Evolutionary conservation across 2,329 filamentous ascomycete species (phyloP).

Genomic region (Arachnomyces sp.): DNA sequence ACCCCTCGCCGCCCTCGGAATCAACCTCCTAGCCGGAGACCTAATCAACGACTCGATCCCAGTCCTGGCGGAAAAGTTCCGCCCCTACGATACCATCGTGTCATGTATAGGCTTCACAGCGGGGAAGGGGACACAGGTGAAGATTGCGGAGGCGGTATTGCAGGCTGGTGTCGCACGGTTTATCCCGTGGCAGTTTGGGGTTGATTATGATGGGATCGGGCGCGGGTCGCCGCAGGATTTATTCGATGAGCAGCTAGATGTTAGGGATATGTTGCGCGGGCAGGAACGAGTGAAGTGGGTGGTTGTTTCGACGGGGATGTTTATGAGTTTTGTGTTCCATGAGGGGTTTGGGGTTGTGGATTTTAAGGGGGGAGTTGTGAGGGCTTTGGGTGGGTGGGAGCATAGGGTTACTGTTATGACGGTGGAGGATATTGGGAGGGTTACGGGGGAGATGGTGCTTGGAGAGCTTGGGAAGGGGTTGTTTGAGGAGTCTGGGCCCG

Average conservation of each 20-base stretch:
- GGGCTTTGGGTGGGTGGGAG: slow-evolving; percentile 54
- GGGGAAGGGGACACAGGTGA: slow-evolving; percentile 48
- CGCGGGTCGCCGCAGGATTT: slow-evolving; percentile 52
- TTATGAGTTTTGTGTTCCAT: slow-evolving; percentile 62
- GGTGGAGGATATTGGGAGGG: slow-evolving; percentile 54
- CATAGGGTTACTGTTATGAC: slow-evolving; percentile 55
- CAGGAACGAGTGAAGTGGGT: slow-evolving; percentile 49
- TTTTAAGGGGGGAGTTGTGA: slow-evolving; percentile 31
- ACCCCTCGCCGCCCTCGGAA: slow-evolving; percentile 29
- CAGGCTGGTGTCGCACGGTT: slow-evolving; percentile 43
- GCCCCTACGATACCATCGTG: slow-evolving; percentile 38
- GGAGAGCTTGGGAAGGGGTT: slow-evolving; percentile 20
- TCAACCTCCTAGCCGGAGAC: slow-evolving; percentile 40
- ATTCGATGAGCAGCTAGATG: slow-evolving; percentile 60
- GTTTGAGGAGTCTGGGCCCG: slow-evolving; percentile 33
- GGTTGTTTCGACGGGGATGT: slow-evolving; percentile 61
- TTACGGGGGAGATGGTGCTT: slow-evolving; percentile 50
- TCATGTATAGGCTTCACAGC: slow-evolving; percentile 54
- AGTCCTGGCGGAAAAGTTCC: slow-evolving; percentile 38
- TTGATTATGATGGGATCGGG: slow-evolving; percentile 61
- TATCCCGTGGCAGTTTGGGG: slow-evolving; percentile 66
- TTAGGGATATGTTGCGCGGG: slow-evolving; percentile 44
- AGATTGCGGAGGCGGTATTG: slow-evolving; percentile 50
- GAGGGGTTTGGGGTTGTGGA: slow-evolving; percentile 56
- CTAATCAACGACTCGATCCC: slow-evolving; percentile 23